Percentiles rank a stretch among this genome's conserved stretches.
Evolutionary conservation across 495 filamentous ascomycete genomes (phyloP).

Genomic region (Durotheca rogersii): DNA sequence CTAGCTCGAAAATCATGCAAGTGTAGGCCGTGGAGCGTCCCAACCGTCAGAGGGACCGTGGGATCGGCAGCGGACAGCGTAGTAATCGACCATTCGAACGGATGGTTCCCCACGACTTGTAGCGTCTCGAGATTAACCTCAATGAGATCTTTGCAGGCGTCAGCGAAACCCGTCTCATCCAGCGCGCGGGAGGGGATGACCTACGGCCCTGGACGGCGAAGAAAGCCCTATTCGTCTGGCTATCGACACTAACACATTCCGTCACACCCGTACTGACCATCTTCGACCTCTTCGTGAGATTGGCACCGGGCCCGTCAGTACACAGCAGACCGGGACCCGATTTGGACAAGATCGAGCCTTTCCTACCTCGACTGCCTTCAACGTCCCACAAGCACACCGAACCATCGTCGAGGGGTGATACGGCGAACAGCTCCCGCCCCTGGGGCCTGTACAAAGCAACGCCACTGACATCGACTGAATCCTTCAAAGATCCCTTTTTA

Average conservation of each 20-base stretch:
- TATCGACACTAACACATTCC: constrained; percentile 83
- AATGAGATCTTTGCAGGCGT: constrained; percentile 57
- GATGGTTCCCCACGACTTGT: constrained; percentile 65
- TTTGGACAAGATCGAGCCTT: constrained; percentile 64
- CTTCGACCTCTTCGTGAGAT: constrained; percentile 44
- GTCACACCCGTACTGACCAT: constrained; percentile 67
- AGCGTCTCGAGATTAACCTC: constrained; percentile 83
- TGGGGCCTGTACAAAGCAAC: constrained; percentile 61
- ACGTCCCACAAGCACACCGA: constrained; percentile 85
- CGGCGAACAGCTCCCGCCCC: constrained; percentile 57
- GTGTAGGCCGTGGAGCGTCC: constrained; percentile 79
- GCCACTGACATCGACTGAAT: constrained; percentile 59
- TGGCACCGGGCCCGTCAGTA: constrained; percentile 47
- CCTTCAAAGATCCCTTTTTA: constrained; percentile 30
- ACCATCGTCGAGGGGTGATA: constrained; percentile 82
- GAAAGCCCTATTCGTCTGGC: constrained; percentile 65
- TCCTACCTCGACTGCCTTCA: constrained; percentile 57
- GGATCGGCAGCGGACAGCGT: constrained; percentile 75
- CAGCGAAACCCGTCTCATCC: constrained; percentile 15
- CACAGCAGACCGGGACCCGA: constrained; percentile 66
- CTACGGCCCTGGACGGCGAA: constrained; percentile 71
- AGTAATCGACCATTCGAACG: constrained; percentile 81
- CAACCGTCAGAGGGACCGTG: constrained; percentile 77
- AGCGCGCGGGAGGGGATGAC: constrained; percentile 24
- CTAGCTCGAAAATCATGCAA: constrained; percentile 72